phyloP scores from a whole-genome alignment of 2,329 filamentous ascomycete species.

The Epichloe typhina region DNA sequence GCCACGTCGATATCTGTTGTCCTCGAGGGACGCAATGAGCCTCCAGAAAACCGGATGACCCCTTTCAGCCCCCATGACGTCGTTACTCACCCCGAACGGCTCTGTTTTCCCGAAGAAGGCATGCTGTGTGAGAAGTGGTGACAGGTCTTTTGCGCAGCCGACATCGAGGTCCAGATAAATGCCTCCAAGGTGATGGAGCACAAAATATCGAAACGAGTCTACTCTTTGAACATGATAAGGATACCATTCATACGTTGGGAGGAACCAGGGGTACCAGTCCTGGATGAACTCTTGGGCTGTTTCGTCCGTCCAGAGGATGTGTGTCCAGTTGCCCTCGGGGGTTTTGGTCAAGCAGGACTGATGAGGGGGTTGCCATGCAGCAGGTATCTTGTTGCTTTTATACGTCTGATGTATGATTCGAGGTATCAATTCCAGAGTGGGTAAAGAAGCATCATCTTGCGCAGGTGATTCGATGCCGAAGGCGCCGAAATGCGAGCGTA shows the following conservation, averaged over 20 bases:
- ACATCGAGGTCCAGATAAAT: constrained; percentile 67
- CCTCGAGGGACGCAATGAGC: not conserved
- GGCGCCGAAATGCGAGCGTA: not conserved
- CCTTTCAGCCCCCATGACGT: constrained; percentile 1
- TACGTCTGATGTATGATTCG: constrained; percentile 4
- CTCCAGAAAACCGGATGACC: not conserved
- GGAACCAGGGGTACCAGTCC: constrained; percentile 64
- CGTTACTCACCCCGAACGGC: not conserved
- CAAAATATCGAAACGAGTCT: constrained; percentile 68
- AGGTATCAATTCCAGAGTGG: not conserved
- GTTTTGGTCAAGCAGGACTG: not conserved
- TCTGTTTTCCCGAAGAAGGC: not conserved
- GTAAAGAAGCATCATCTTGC: no score
- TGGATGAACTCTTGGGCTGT: constrained; percentile 58
- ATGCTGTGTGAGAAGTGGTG: not conserved
- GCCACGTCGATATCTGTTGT: not conserved
- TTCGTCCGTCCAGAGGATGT: constrained; percentile 60
- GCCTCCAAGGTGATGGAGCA: constrained; percentile 63
- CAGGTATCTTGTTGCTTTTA: not conserved
- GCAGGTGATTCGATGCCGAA: not conserved
- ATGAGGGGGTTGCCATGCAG: not conserved
- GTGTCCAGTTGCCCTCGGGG: not conserved
- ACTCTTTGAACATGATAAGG: constrained; percentile 64
- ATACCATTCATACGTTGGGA: constrained; percentile 62
- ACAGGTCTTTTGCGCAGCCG: not conserved